These are phyloP conservation scores for Ogataea pini DNA, from an alignment of 805 yeast species.

Conservation along the genomic window DNA sequence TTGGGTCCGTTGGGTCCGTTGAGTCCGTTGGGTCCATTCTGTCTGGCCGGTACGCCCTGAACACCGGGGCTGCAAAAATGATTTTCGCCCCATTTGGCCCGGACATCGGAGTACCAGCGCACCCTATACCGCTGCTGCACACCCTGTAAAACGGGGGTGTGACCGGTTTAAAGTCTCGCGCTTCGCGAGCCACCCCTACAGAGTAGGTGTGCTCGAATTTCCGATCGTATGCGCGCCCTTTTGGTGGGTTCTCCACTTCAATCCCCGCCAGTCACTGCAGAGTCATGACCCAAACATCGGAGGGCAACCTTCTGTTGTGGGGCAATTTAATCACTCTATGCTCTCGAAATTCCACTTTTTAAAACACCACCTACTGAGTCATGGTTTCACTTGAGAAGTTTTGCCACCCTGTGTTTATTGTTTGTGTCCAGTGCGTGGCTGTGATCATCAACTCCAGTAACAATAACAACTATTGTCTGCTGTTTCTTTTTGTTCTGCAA, in stretches of 20 bases:
- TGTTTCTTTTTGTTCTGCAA: constrained; percentile 6
- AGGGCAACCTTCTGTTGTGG: background rate
- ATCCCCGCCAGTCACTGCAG: too few species aligned
- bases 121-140: constrained; percentile 1
- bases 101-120: constrained; percentile 6
- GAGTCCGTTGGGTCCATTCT: background rate
- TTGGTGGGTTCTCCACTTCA: too few species aligned
- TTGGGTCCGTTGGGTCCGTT: background rate
- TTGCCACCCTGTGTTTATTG: constrained; percentile 5
- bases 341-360: too few species aligned
- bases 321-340: background rate
- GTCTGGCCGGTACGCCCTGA: background rate
- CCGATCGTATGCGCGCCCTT: too few species aligned
- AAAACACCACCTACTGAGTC: too few species aligned
- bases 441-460: background rate
- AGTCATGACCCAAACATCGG: background rate
- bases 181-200: background rate
- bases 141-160: constrained; percentile 4
- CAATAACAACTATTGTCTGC: constrained; percentile 2
- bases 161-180: background rate
- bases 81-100: background rate
- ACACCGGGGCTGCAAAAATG: background rate
- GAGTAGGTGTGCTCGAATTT: too few species aligned
- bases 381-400: background rate
- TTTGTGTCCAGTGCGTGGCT: constrained; percentile 3